Percentiles rank a stretch among this genome's conserved stretches.
Conservation (phyloP, 768 basidiomycete genomes). For the Termitomyces sp. region DNA sequence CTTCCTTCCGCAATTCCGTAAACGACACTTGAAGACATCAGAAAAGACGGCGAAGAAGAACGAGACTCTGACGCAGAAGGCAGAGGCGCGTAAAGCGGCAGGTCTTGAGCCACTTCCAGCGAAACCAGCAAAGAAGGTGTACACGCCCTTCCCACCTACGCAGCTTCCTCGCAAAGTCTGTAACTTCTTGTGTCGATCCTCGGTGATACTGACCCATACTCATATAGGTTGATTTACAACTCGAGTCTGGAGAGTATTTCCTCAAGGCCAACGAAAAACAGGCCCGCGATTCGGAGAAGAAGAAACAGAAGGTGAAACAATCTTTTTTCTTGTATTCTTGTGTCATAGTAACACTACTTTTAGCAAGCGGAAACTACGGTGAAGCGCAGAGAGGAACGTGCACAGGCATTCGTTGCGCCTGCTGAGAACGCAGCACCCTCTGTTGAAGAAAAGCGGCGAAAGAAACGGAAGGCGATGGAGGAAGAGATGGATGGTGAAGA, state of each 20-base stretch:
- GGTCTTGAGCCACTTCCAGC: slow-evolving; percentile 49
- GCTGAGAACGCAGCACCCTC: slow-evolving; percentile 68
- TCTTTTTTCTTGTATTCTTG: not conserved
- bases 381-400: slow-evolving; percentile 72
- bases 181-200: not conserved
- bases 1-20: slow-evolving; percentile 95
- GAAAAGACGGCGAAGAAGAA: slow-evolving; percentile 94
- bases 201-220: not conserved
- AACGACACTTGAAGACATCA: slow-evolving; percentile 86
- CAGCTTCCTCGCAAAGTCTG: slow-evolving; percentile 87
- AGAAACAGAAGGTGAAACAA: slow-evolving; percentile 66
- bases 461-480: slow-evolving; percentile 36
- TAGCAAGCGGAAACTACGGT: slow-evolving; percentile 78
- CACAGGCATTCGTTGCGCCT: slow-evolving; percentile 86
- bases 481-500: slow-evolving; percentile 24
- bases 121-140: slow-evolving; percentile 76
- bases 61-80: slow-evolving; percentile 54
- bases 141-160: slow-evolving; percentile 98
- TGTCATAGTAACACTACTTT: slow-evolving; percentile 3
- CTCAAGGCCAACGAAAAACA: slow-evolving; percentile 88
- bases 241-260: slow-evolving; percentile 98
- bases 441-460: slow-evolving; percentile 73
- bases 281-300: slow-evolving; percentile 59
- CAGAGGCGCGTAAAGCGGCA: slow-evolving; percentile 61
- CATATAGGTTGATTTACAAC: slow-evolving; percentile 77